These are phyloP conservation scores for Bothriochloa decipiens DNA, from an alignment of 176 grass and related monocot genomes.

Conservation along the genomic window DNA sequence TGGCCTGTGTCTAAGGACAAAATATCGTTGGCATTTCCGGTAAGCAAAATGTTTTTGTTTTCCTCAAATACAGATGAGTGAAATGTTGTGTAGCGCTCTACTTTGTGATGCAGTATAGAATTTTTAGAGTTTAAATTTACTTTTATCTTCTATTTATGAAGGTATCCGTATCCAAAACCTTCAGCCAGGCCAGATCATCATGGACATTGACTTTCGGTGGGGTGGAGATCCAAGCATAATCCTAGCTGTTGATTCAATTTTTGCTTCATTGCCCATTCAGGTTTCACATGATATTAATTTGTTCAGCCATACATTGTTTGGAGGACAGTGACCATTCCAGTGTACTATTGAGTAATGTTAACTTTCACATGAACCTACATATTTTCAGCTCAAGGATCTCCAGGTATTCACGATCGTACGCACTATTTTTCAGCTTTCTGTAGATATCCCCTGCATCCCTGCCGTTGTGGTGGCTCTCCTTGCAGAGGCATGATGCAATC, in stretches of 20 bases:
- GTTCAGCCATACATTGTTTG: not conserved
- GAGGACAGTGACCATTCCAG: not conserved
- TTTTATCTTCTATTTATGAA: slow-evolving; percentile 38
- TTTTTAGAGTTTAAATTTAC: not conserved
- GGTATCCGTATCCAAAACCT: slow-evolving; percentile 90
- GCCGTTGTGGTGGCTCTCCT: slow-evolving; percentile 88
- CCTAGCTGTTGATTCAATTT: slow-evolving; percentile 81
- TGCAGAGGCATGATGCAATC: slow-evolving; percentile 63
- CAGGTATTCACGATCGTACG: slow-evolving; percentile 75
- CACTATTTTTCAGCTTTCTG: slow-evolving; percentile 84
- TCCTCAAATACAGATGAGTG: slow-evolving; percentile 11
- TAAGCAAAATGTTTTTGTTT: not conserved
- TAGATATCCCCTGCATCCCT: slow-evolving; percentile 86
- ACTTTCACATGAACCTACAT: slow-evolving; percentile 23
- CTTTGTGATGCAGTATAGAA: not conserved
- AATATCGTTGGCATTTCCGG: too few species aligned
- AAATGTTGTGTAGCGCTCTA: slow-evolving; percentile 39
- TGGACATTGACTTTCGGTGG: slow-evolving; percentile 95
- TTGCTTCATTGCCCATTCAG: slow-evolving; percentile 92
- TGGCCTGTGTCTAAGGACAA: too few species aligned
- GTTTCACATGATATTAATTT: slow-evolving; percentile 36
- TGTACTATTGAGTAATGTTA: not conserved
- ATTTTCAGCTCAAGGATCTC: slow-evolving; percentile 82
- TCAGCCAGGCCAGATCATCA: slow-evolving; percentile 78
- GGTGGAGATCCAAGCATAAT: slow-evolving; percentile 92